Base-by-base conservation (phyloP, 306 rosid species). In the Sesbania bispinosa region DNA sequence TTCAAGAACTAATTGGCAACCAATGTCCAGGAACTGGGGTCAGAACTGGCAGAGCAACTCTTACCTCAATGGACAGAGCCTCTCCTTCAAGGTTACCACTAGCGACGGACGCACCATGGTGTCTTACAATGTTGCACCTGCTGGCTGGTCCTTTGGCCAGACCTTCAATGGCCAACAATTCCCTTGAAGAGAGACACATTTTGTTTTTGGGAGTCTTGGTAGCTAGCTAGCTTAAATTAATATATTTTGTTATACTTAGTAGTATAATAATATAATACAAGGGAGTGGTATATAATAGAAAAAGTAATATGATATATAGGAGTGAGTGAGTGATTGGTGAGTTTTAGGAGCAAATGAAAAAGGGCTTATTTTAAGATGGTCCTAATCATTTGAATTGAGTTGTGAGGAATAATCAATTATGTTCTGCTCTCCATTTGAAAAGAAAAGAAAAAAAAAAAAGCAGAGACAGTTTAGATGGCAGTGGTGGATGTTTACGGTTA, bases 21-120 rank as follows among this genome's bases (percentile, higher is more conserved):
- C 87, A n/a, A 84, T 91, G 93, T 78, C 89, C 0, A 82, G 89
- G 45, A 91, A 91, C 46, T 91, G 97, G 97, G 97, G 97, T 0
- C 97, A 91, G 55, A 91, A 91, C 38, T 91, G 97, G 97, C 96
- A 91, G 58, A 88, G 86, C 85, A 91, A 88, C 65, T 9, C 82
- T 15, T 16, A 77, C 73, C 86, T 91, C n/a, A 71, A 87, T 5
- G 91, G 96, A 18, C 97, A 87, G n/a, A 65, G 80, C 74, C 90
- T 91, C 9, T 91, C 96, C 0, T 88, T 91, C 23, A 85, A 84
- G 81, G 88, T 91, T 30, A 80, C 82, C 19, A 66, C 89, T n/a
- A 77, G 96, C 4, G 93, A 91, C 14, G 93, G 97, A 0, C 87
- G 80, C 39, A 84, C 82, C 0, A 32, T 88, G 0, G 55, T 85